Percentiles rank a stretch among this genome's conserved stretches.
phyloP scores from a whole-genome alignment of 345 rosid species.

The Ceriops tagal region DNA sequence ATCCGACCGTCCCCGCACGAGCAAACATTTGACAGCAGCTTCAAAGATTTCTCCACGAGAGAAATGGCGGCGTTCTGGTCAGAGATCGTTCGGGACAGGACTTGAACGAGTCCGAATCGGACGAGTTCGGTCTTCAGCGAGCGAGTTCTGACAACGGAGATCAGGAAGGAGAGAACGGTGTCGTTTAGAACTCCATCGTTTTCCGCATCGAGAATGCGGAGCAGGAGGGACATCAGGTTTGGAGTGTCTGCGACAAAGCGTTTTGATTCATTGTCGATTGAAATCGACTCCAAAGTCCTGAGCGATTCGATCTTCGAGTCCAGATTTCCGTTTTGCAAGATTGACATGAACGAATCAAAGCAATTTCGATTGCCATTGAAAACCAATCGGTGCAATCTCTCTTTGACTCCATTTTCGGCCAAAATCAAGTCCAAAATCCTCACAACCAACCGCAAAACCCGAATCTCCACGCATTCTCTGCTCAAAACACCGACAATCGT shows the following conservation, averaged over 20 bases:
- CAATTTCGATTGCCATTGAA: neutral
- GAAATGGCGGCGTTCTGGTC: slow-evolving; percentile 10
- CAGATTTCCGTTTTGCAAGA: slow-evolving; percentile 7
- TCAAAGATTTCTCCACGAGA: slow-evolving; percentile 17
- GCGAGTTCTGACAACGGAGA: neutral
- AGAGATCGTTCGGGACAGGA: slow-evolving; percentile 4
- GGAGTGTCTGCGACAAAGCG: slow-evolving; percentile 15
- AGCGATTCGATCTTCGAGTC: slow-evolving; percentile 8
- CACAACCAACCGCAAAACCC: slow-evolving; percentile 8
- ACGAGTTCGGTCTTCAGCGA: slow-evolving; percentile 13
- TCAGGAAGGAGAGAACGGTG: slow-evolving; percentile 12
- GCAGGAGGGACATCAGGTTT: neutral
- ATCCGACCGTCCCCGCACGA: slow-evolving; percentile 16
- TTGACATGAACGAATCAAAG: neutral
- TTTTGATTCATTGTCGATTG: slow-evolving; percentile 13
- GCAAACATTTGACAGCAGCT: slow-evolving; percentile 7
- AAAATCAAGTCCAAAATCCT: slow-evolving; percentile 13
- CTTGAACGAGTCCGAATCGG: slow-evolving; percentile 14
- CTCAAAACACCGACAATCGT: slow-evolving; percentile 13
- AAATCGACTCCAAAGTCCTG: slow-evolving; percentile 18
- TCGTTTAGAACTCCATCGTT: slow-evolving; percentile 7
- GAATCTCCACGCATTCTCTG: neutral
- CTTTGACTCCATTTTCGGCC: slow-evolving; percentile 13
- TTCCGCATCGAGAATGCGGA: slow-evolving; percentile 6
- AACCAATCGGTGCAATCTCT: slow-evolving; percentile 13